Conservation (phyloP, 2,329 filamentous ascomycete species). For the Xylariaceae sp. region DNA sequence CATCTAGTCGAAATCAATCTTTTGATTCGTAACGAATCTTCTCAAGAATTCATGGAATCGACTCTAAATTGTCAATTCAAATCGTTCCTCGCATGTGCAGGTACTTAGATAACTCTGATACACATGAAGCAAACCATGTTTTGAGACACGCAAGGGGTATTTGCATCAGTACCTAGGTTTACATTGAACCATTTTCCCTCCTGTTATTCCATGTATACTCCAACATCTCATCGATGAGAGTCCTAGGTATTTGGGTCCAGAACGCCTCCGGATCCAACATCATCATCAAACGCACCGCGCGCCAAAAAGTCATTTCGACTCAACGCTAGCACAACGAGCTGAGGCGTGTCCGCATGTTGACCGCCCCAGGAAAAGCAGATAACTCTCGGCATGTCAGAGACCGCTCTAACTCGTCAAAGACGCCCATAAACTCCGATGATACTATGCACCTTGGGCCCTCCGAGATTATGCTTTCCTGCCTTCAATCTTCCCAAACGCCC, state of each 20-base stretch:
- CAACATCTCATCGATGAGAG: background rate
- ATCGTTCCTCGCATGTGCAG: conserved; percentile 5
- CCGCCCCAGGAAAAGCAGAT: background rate
- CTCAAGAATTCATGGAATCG: too few species aligned
- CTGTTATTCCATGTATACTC: background rate
- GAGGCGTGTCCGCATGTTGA: background rate
- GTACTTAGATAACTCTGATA: background rate
- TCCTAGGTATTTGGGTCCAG: background rate
- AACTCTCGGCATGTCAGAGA: background rate
- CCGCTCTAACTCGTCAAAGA: background rate
- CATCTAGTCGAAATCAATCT: too few species aligned
- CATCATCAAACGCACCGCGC: conserved; percentile 1
- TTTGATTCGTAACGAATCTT: too few species aligned
- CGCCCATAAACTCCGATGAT: conserved; percentile 15
- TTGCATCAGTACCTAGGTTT: conserved; percentile 15
- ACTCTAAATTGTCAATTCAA: conserved; percentile 1
- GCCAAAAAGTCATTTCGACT: conserved; percentile 1
- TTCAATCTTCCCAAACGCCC: background rate
- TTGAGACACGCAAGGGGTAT: conserved; percentile 16
- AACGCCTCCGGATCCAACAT: conserved; percentile 8
- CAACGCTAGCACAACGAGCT: background rate
- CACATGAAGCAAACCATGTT: background rate
- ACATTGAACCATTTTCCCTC: conserved; percentile 6
- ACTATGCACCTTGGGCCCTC: conserved; percentile 14
- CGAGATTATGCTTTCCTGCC: conserved; percentile 1